phyloP scores from a whole-genome alignment of 2,329 filamentous ascomycete species.

The Diaporthe citriasiana region DNA sequence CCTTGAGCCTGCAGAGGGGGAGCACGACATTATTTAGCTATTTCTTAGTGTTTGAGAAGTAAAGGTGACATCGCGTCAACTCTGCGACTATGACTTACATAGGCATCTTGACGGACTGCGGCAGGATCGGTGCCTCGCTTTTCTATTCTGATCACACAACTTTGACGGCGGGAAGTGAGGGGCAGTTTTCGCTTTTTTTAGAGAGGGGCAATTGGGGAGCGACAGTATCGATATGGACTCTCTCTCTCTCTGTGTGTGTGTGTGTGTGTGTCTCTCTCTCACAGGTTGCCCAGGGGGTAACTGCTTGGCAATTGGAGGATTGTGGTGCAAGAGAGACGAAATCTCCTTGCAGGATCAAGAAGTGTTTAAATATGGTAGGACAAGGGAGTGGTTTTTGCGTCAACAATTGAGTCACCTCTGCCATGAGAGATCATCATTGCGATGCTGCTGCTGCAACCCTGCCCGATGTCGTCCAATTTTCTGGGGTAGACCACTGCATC shows the following conservation, averaged over 20 bases:
- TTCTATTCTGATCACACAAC: background rate
- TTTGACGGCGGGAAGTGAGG: slow-evolving; percentile 15
- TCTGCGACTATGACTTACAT: slow-evolving; percentile 47
- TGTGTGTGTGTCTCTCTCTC: too few relatives aligned
- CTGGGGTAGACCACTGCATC: slow-evolving; percentile 36
- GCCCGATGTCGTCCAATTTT: slow-evolving; percentile 28
- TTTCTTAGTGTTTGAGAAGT: background rate
- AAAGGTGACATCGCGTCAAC: background rate
- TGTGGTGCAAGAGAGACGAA: background rate
- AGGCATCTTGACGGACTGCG: slow-evolving; percentile 47
- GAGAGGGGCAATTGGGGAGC: background rate
- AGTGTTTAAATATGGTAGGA: background rate
- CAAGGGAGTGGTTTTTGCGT: slow-evolving; percentile 6
- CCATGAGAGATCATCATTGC: slow-evolving; percentile 2
- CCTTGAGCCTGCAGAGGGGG: slow-evolving; percentile 71
- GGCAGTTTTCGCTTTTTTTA: slow-evolving; percentile 29
- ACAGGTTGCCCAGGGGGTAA: background rate
- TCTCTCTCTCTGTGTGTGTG: too few relatives aligned
- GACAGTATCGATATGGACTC: background rate
- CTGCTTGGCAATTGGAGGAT: background rate
- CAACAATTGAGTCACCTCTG: slow-evolving; percentile 37
- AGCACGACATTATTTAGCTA: slow-evolving; percentile 30
- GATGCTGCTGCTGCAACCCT: slow-evolving; percentile 26
- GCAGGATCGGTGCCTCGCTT: slow-evolving; percentile 22
- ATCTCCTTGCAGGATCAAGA: background rate